Base-by-base conservation (phyloP, 2,329 filamentous ascomycete species). In the Arthrobotrys musiformis region DNA sequence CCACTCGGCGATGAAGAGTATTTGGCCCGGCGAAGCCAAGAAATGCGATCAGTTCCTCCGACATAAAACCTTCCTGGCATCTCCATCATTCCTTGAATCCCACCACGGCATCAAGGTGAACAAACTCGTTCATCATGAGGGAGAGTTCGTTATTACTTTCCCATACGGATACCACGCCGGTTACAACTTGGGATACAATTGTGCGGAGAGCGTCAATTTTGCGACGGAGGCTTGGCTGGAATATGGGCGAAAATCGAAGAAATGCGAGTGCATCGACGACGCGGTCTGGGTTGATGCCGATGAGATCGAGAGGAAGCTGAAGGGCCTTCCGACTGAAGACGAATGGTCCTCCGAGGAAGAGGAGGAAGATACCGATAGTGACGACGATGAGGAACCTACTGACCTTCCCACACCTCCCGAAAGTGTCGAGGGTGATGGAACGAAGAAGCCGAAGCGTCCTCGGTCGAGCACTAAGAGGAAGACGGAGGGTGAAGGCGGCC, bases 161-260 rank as follows among this genome's bases (percentile, higher is more conserved):
- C 95, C 95, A 0, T 99, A 98, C 81, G 95, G 95, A 22, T 99
- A 99, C 83, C 95, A 99, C 82, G 99, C 95, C 4, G 95, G 95
- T 3, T 99, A 96, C 84, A 99, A 99, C 81, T 86, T 99, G 40
- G 95, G 96, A 15, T 99, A 99, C 85, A 99, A 99, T 83, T 99
- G 95, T 84, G 95, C 95, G 28, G 95, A 99, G 83, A 97, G 95
- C 6, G 95, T 99, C 85, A 99, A 99, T 83, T 99, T 99, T 83
- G 95, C 94, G 4, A 90, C 97, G 7, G 94, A 97, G 80, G 91
- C 93, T 30, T 99, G 95, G 95, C 85, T 99, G 52, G 91, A 96
- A 61, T 97, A 95, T 86, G 95, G 94, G 22, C 93, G 93, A 81
- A 93, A 97, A 80, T 95, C 95, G 15, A 97, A 97, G 84, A 96